Conservation (phyloP, 2,329 filamentous ascomycete species). For the Fusarium avenaceum region DNA sequence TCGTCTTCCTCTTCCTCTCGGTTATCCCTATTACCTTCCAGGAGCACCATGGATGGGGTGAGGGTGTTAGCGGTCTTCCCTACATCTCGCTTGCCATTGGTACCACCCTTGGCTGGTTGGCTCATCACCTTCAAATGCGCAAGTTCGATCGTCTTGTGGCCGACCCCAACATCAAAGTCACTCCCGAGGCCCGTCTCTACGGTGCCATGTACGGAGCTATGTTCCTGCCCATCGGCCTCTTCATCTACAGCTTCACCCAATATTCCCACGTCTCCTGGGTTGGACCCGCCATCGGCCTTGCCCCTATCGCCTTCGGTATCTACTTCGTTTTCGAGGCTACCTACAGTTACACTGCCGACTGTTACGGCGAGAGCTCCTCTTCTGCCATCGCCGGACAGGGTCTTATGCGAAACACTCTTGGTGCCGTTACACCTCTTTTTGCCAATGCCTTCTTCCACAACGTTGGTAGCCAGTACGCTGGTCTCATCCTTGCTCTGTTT, state of each 20-base stretch:
- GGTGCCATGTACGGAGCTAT: slow-evolving; percentile 43
- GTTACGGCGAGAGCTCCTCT: slow-evolving; percentile 41
- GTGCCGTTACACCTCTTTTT: slow-evolving; percentile 41
- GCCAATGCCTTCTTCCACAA: slow-evolving; percentile 44
- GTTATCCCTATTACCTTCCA: slow-evolving; percentile 43
- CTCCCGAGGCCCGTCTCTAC: slow-evolving; percentile 41
- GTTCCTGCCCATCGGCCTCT: slow-evolving; percentile 41
- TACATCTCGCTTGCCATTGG: slow-evolving; percentile 42
- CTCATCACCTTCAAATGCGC: slow-evolving; percentile 42
- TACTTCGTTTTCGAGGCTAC: slow-evolving; percentile 44
- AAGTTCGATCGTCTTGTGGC: slow-evolving; percentile 40
- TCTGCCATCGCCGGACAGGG: slow-evolving; percentile 43
- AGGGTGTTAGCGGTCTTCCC: slow-evolving; percentile 38
- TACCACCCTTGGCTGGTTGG: slow-evolving; percentile 40
- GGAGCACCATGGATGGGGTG: slow-evolving; percentile 39
- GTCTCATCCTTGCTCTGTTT: slow-evolving; percentile 39
- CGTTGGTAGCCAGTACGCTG: slow-evolving; percentile 42
- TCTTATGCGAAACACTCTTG: slow-evolving; percentile 42
- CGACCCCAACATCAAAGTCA: slow-evolving; percentile 40
- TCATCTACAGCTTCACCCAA: slow-evolving; percentile 45
- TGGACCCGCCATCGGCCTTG: slow-evolving; percentile 35
- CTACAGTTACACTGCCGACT: slow-evolving; percentile 43
- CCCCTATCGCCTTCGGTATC: slow-evolving; percentile 42
- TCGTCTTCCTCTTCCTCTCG: slow-evolving; percentile 44
- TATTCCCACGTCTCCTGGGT: slow-evolving; percentile 40